A percentile compares a stretch with the other conserved stretches of the same genome.
These are phyloP conservation scores for Xylona heveae DNA, from an alignment of 495 filamentous ascomycete genomes.

Conservation along the genomic window DNA sequence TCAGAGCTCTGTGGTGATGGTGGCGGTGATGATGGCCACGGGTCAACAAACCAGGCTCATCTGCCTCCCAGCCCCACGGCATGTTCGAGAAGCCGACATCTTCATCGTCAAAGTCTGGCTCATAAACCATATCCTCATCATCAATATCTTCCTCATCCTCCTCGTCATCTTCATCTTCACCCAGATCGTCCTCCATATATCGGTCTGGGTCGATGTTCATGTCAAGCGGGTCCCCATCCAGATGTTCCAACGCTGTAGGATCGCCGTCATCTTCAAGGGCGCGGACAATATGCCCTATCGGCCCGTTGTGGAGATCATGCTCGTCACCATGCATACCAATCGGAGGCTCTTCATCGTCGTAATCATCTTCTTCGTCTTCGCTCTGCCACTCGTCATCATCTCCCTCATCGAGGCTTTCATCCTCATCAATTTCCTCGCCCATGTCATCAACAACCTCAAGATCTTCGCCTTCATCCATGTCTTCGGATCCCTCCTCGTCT, in stretches of 20 bases:
- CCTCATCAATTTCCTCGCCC: constrained; percentile 37
- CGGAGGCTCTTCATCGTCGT: constrained; percentile 19
- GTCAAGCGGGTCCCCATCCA: constrained; percentile 7
- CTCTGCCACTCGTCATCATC: constrained; percentile 40
- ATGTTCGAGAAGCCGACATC: constrained; percentile 22
- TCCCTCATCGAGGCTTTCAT: constrained; percentile 34
- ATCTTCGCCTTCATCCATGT: constrained; percentile 30
- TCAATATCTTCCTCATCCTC: constrained; percentile 61
- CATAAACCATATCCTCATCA: constrained; percentile 34
- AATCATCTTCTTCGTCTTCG: constrained; percentile 29
- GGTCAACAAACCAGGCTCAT: constrained; percentile 21
- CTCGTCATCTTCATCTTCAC: constrained; percentile 38
- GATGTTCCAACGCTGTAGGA: constrained; percentile 4
- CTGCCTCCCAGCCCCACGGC: constrained; percentile 31
- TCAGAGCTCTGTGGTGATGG: constrained; percentile 17
- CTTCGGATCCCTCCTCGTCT: constrained; percentile 19
- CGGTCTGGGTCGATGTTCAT: constrained; percentile 12
- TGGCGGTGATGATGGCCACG: constrained; percentile 25
- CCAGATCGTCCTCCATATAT: constrained; percentile 32
- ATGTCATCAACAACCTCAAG: constrained; percentile 38
- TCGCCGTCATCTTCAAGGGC: constrained; percentile 7
- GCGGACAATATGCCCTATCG: constrained; percentile 7
- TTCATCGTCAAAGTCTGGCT: constrained; percentile 20
- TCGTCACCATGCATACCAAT: constrained; percentile 2
- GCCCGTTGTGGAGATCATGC: constrained; percentile 3